Conservation (phyloP, 768 basidiomycete species). For the Calocybe cyanea region DNA sequence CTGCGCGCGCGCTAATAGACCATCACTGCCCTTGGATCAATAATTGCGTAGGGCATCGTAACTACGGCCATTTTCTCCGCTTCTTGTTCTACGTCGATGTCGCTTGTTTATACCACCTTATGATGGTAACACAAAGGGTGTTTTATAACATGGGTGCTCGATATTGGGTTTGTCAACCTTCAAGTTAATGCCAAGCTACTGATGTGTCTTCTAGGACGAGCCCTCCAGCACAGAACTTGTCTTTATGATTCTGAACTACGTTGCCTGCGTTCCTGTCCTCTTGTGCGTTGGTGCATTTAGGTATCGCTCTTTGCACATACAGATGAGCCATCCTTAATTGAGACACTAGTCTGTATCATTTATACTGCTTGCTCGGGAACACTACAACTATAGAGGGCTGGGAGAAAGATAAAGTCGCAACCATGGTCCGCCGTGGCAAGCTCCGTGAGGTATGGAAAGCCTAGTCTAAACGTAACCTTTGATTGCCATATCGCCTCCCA, state of each 20-base stretch:
- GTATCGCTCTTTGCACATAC: constrained; percentile 33
- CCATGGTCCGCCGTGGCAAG: constrained; percentile 79
- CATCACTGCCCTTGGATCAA: constrained; percentile 93
- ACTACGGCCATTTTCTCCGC: constrained; percentile 85
- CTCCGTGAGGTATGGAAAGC: constrained; percentile 62
- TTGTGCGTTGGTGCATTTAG: constrained; percentile 90
- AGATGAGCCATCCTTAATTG: neutral
- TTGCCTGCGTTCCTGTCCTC: constrained; percentile 79
- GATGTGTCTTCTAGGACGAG: constrained; percentile 47
- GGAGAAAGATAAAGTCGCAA: constrained; percentile 96
- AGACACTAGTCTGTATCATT: constrained; percentile 72
- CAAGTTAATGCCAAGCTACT: neutral
- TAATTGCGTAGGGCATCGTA: constrained; percentile 92
- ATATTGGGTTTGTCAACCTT: constrained; percentile 47
- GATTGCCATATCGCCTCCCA: constrained; percentile 22
- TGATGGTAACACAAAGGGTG: constrained; percentile 74
- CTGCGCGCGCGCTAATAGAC: constrained; percentile 39
- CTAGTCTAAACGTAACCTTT: neutral
- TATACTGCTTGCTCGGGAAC: constrained; percentile 72
- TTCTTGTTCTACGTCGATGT: constrained; percentile 92
- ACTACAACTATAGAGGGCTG: constrained; percentile 95
- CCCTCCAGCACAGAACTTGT: constrained; percentile 68
- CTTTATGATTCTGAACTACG: constrained; percentile 86
- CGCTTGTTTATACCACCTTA: constrained; percentile 83
- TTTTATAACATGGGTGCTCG: constrained; percentile 36